Conservation (phyloP, 352 stramenopile species). For the Phytophthora pinifolia region DNA sequence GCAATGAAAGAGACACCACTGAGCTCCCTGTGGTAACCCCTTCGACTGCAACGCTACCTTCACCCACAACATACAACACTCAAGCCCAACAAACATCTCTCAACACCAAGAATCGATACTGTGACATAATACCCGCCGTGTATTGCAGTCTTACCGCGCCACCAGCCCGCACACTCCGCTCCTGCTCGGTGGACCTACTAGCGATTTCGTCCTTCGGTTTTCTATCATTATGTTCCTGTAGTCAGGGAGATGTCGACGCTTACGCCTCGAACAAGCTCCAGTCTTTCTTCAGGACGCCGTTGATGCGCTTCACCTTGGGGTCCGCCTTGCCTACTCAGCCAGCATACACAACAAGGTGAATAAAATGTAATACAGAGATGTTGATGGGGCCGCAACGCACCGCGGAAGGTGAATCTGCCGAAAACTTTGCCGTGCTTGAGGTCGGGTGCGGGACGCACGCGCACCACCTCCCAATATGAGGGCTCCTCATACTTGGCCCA, state of each 20-base stretch:
- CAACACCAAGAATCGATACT: conserved; percentile 4
- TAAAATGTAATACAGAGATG: neutral
- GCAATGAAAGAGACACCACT: no score
- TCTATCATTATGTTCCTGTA: no score
- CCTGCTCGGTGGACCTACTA: conserved; percentile 2
- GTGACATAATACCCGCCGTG: conserved; percentile 33
- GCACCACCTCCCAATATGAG: conserved; percentile 83
- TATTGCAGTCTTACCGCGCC: conserved; percentile 32
- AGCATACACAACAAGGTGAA: conserved; percentile 4
- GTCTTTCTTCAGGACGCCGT: conserved; percentile 76
- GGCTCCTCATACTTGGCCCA: conserved; percentile 75
- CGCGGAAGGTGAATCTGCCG: conserved; percentile 79
- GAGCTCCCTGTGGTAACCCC: no score
- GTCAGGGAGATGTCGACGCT: no score
- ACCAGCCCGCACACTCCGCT: conserved; percentile 1
- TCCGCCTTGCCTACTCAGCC: conserved; percentile 60
- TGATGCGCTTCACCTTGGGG: conserved; percentile 72
- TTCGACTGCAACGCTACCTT: no score
- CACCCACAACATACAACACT: neutral
- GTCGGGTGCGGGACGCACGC: conserved; percentile 66
- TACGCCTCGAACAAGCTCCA: conserved; percentile 40
- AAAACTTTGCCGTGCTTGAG: conserved; percentile 89
- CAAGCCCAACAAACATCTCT: no score
- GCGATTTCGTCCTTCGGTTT: conserved; percentile 8
- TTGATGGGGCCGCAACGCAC: conserved; percentile 33